phyloP scores from a whole-genome alignment of 2,329 filamentous ascomycete genomes.

The Decorospora gaudefroyi region DNA sequence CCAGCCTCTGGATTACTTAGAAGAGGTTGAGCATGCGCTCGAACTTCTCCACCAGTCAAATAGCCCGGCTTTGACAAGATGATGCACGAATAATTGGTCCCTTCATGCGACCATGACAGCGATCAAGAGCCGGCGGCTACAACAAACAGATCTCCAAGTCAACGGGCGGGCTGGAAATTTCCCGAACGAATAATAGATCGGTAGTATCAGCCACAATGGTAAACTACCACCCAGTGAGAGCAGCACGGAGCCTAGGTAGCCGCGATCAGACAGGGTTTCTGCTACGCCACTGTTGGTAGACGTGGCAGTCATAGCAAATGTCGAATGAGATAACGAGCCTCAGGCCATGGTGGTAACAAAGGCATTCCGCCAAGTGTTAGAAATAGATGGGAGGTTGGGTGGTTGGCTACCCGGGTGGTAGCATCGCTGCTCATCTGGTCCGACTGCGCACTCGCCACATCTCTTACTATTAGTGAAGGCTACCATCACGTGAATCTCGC shows the following conservation, averaged over 20 bases:
- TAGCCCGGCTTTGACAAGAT: not conserved
- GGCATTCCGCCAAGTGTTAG: conserved; percentile 14
- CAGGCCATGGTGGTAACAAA: conserved; percentile 21
- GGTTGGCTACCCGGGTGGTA: too few relatives aligned
- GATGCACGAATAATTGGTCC: conserved; percentile 2
- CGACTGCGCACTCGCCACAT: not conserved
- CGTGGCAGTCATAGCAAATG: conserved; percentile 21
- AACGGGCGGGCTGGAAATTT: conserved; percentile 12
- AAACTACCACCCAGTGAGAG: conserved; percentile 22
- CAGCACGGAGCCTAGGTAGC: conserved; percentile 17
- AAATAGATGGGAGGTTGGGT: conserved; percentile 1
- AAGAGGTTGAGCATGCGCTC: not conserved
- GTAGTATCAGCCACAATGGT: conserved; percentile 14
- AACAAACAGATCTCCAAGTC: conserved; percentile 13
- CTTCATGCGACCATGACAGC: conserved; percentile 10
- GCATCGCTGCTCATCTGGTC: not conserved
- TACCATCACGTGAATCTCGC: conserved; percentile 7
- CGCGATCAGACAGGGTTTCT: conserved; percentile 15
- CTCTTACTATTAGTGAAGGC: not conserved
- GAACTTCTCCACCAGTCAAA: not conserved
- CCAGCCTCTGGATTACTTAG: not conserved
- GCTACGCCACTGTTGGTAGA: conserved; percentile 19
- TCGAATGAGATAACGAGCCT: conserved; percentile 14
- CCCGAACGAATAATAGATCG: conserved; percentile 18
- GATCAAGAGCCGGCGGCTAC: conserved; percentile 21